Evolutionary conservation across 495 filamentous ascomycete genomes (phyloP).

Genomic region (Penicillium turbatum): DNA sequence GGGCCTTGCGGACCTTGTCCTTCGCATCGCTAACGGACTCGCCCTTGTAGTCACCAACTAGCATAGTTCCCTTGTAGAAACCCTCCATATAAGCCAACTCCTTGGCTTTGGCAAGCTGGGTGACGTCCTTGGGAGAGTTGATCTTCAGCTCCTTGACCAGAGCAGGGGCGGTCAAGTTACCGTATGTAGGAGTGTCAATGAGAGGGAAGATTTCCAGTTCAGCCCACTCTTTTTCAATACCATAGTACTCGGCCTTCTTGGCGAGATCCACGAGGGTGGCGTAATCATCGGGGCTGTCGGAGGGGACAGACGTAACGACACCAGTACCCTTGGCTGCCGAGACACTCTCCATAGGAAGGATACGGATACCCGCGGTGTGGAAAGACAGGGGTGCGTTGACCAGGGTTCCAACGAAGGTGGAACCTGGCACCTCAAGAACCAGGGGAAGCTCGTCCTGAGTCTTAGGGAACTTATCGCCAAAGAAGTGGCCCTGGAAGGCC

Average conservation of each 20-base stretch:
- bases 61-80: slow-evolving; percentile 94
- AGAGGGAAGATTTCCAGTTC: slow-evolving; percentile 82
- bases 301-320: slow-evolving; percentile 92
- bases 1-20: slow-evolving; percentile 72
- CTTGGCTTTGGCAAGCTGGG: slow-evolving; percentile 87
- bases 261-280: slow-evolving; percentile 81
- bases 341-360: slow-evolving; percentile 93
- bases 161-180: slow-evolving; percentile 73
- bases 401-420: slow-evolving; percentile 78
- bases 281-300: slow-evolving; percentile 93
- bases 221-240: slow-evolving; percentile 95
- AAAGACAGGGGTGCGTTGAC: slow-evolving; percentile 88
- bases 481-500: slow-evolving; percentile 88
- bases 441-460: slow-evolving; percentile 45
- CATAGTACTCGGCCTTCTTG: slow-evolving; percentile 97
- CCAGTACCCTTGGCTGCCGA: slow-evolving; percentile 91
- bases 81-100: slow-evolving; percentile 95
- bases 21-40: slow-evolving; percentile 81
- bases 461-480: slow-evolving; percentile 69
- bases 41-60: slow-evolving; percentile 83
- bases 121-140: slow-evolving; percentile 88
- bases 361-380: slow-evolving; percentile 74
- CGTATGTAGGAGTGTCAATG: slow-evolving; percentile 86
- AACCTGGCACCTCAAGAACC: slow-evolving; percentile 64
- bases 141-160: slow-evolving; percentile 94